A percentile compares a stretch with the other conserved stretches of the same genome.
Evolutionary conservation across 345 rosid species (phyloP).

Genomic region (Lepidium sativum): DNA sequence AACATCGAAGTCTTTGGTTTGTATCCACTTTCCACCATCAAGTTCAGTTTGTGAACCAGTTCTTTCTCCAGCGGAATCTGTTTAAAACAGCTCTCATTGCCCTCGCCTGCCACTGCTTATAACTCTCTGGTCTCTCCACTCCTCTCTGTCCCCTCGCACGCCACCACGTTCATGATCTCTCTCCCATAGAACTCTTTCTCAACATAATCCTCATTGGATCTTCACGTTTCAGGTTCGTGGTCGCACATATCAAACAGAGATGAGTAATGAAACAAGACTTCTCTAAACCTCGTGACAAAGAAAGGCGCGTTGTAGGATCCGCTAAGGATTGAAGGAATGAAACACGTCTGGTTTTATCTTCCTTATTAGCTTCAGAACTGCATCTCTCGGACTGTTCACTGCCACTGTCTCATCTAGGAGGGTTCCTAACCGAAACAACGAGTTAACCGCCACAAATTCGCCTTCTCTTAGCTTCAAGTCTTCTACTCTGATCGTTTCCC

Average conservation of each 20-base stretch:
- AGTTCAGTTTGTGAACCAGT: conserved; percentile 36
- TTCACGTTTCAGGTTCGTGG: conserved; percentile 29
- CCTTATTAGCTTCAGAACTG: conserved; percentile 45
- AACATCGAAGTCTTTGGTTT: conserved; percentile 44
- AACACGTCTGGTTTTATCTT: conserved; percentile 52
- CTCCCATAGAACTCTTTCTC: conserved; percentile 64
- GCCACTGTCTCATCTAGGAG: conserved; percentile 58
- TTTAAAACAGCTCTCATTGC: conserved; percentile 50
- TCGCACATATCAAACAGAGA: conserved; percentile 61
- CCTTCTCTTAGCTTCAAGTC: conserved; percentile 44
- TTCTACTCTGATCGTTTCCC: conserved; percentile 56
- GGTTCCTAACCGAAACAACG: conserved; percentile 47
- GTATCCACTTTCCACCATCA: conserved; percentile 31
- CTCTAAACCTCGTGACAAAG: conserved; percentile 61
- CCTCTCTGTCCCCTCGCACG: conserved; percentile 81
- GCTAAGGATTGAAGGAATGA: conserved; percentile 36
- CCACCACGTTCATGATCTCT: conserved; percentile 53
- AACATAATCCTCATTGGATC: conserved; percentile 45
- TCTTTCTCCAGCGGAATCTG: conserved; percentile 36
- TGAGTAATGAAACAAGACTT: conserved; percentile 65
- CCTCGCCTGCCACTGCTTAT: conserved; percentile 71
- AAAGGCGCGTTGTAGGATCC: conserved; percentile 68
- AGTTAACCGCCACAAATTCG: conserved; percentile 64
- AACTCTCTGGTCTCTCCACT: conserved; percentile 76
- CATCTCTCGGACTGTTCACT: conserved; percentile 49